These are phyloP conservation scores for Saposhnikovia divaricata DNA, from an alignment of 129 eudicot genomes.

Conservation along the genomic window DNA sequence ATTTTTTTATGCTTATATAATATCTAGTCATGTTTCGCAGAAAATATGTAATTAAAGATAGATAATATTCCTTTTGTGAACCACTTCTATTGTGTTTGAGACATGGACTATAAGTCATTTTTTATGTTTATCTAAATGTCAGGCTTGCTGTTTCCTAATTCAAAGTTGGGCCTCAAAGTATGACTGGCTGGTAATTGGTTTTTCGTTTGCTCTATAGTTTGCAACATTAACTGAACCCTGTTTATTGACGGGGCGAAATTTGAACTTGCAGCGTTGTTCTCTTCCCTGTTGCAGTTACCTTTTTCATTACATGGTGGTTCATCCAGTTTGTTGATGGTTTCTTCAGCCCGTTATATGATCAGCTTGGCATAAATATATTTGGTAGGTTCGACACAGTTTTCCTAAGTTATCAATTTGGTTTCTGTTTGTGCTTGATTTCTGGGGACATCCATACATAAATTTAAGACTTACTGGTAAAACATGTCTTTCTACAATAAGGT, in stretches of 20 bases:
- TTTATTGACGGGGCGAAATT: not conserved
- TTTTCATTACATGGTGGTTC: conserved; percentile 57
- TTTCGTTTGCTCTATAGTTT: not conserved
- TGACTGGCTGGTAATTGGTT: conserved; percentile 47
- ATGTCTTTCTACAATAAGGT: not conserved
- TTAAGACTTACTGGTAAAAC: not conserved
- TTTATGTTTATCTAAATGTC: not conserved
- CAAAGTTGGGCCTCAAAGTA: conserved; percentile 49
- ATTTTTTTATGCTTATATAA: no score
- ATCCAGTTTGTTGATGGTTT: conserved; percentile 56
- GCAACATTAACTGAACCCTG: not conserved
- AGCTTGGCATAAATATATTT: conserved; percentile 45
- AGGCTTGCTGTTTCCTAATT: conserved; percentile 54
- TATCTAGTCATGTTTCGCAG: no score
- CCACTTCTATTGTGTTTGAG: not conserved
- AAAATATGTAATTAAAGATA: not conserved
- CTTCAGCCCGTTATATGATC: conserved; percentile 50
- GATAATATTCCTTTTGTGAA: not conserved
- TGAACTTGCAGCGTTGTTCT: conserved; percentile 46
- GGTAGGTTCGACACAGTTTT: conserved; percentile 18
- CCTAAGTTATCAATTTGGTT: not conserved
- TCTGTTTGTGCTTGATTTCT: not conserved
- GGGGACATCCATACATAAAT: not conserved
- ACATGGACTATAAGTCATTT: not conserved
- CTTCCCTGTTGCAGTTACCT: conserved; percentile 49